Percentiles rank a stretch among this genome's conserved stretches.
Conservation (phyloP, 2,329 filamentous ascomycete species). For the Aureobasidium sp. region DNA sequence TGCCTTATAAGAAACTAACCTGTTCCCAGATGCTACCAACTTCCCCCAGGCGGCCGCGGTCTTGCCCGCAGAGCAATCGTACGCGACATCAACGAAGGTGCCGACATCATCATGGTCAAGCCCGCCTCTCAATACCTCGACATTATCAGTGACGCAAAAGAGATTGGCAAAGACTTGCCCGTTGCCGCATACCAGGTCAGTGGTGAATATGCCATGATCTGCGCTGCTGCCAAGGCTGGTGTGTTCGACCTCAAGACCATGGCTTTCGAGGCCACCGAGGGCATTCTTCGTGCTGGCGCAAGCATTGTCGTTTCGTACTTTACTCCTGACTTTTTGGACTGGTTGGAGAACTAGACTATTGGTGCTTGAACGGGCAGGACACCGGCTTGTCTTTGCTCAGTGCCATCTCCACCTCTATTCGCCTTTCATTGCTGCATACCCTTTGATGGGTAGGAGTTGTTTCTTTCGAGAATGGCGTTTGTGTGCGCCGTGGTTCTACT, state of each 20-base stretch:
- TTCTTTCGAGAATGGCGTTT: background rate
- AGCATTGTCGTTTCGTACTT: constrained; percentile 94
- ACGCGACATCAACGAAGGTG: constrained; percentile 86
- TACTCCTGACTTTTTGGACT: constrained; percentile 67
- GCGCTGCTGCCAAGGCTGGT: constrained; percentile 88
- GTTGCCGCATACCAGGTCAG: constrained; percentile 95
- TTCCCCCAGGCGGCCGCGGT: constrained; percentile 85
- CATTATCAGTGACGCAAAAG: constrained; percentile 95
- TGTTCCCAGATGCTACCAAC: constrained; percentile 70
- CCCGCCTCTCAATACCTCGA: constrained; percentile 92
- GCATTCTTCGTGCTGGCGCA: constrained; percentile 85
- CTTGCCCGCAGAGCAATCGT: constrained; percentile 84
- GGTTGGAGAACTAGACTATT: constrained; percentile 38
- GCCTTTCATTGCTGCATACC: background rate
- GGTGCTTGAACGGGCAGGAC: background rate
- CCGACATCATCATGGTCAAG: constrained; percentile 99
- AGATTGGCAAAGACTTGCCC: constrained; percentile 83
- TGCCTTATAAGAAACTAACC: background rate
- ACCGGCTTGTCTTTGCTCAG: background rate
- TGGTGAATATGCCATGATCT: constrained; percentile 96
- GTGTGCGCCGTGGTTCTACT: background rate
- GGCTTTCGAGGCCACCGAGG: constrained; percentile 91
- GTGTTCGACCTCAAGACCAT: constrained; percentile 93
- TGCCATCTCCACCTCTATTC: background rate
- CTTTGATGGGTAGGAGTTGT: background rate